Conservation (phyloP, 495 filamentous ascomycete species). For the Hypoxylon trugodes region DNA sequence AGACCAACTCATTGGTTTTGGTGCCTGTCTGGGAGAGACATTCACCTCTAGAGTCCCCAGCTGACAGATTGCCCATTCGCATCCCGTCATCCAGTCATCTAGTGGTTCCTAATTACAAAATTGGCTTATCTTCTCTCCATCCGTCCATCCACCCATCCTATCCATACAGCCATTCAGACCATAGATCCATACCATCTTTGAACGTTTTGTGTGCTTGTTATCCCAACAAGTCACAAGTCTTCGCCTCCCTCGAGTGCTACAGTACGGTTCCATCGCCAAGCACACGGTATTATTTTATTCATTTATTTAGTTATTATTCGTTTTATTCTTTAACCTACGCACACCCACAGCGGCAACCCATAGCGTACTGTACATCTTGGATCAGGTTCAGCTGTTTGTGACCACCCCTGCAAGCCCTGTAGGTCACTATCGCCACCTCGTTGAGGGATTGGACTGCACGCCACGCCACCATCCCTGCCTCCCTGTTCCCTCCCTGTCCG, state of each 20-base stretch:
- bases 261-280: conserved; percentile 38
- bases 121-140: conserved; percentile 30
- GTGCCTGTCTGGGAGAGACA: conserved; percentile 36
- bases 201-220: background rate
- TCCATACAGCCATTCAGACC: too few relatives aligned
- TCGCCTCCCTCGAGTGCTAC: conserved; percentile 13
- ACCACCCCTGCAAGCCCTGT: conserved; percentile 41
- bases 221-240: conserved; percentile 15
- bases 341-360: too few relatives aligned
- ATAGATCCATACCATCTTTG: too few relatives aligned
- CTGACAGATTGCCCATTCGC: conserved; percentile 37
- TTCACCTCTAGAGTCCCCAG: conserved; percentile 31
- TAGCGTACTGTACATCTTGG: too few relatives aligned
- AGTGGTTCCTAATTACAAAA: conserved; percentile 22
- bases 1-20: conserved; percentile 39
- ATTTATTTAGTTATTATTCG: too few relatives aligned
- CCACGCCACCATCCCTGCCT: conserved; percentile 42
- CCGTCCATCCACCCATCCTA: background rate
- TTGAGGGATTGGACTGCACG: conserved; percentile 36
- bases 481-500: too few relatives aligned
- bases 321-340: conserved; percentile 3
- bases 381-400: conserved; percentile 38
- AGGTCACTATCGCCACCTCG: conserved; percentile 40
- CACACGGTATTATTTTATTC: conserved; percentile 10
- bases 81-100: background rate